Evolutionary conservation across 345 rosid genomes (phyloP).

Genomic region (Murraya paniculata): DNA sequence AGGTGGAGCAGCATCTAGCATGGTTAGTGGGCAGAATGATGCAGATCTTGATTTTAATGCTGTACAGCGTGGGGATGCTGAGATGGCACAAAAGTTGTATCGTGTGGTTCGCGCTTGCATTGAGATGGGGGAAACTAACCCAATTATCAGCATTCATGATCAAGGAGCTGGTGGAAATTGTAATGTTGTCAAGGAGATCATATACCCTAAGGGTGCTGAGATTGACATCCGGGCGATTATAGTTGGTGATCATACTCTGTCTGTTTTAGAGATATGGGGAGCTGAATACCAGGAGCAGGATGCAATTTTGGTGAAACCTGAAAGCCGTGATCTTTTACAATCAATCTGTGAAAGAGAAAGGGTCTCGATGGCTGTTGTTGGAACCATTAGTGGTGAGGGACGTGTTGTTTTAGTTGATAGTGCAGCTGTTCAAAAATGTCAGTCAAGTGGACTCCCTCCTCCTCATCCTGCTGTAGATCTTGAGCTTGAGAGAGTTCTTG

Average conservation of each 20-base stretch:
- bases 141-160: slow-evolving; percentile 93
- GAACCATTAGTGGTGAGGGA: slow-evolving; percentile 75
- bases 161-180: slow-evolving; percentile 99
- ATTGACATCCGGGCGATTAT: slow-evolving; percentile 78
- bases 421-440: slow-evolving; percentile 45
- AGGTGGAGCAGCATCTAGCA: slow-evolving; percentile 98
- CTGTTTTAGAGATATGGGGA: slow-evolving; percentile 96
- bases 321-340: slow-evolving; percentile 58
- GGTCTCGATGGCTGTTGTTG: slow-evolving; percentile 89
- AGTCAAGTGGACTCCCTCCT: slow-evolving; percentile 56
- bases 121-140: slow-evolving; percentile 90
- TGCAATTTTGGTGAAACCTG: slow-evolving; percentile 88
- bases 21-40: slow-evolving; percentile 97
- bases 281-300: slow-evolving; percentile 99
- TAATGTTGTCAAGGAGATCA: slow-evolving; percentile 94
- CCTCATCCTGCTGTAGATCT: slow-evolving; percentile 93
- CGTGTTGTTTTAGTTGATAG: slow-evolving; percentile 74
- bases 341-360: slow-evolving; percentile 90
- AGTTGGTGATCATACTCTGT: slow-evolving; percentile 93
- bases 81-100: slow-evolving; percentile 91
- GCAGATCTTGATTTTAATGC: slow-evolving; percentile 98
- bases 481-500: slow-evolving; percentile 89
- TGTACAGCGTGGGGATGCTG: slow-evolving; percentile 97
- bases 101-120: slow-evolving; percentile 88
- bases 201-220: slow-evolving; percentile 86